These are phyloP conservation scores for Sugiyamaella castrensis DNA, from an alignment of 1,139 yeast genomes.

Conservation along the genomic window DNA sequence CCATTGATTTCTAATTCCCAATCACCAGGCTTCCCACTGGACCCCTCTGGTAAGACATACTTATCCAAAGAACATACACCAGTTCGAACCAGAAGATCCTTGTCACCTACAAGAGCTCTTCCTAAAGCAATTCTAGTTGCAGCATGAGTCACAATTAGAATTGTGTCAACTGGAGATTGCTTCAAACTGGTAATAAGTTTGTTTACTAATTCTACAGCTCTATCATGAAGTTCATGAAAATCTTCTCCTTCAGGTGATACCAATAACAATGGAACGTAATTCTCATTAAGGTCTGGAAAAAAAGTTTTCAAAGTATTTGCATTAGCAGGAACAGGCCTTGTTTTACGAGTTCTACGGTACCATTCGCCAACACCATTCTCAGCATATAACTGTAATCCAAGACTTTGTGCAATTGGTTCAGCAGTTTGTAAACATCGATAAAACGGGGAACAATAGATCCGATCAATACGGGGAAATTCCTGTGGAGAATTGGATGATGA, in stretches of 20 bases:
- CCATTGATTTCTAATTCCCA: conserved; percentile 69
- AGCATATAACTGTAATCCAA: conserved; percentile 55
- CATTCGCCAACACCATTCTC: conserved; percentile 64
- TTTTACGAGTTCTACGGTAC: conserved; percentile 35
- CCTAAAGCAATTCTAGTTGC: conserved; percentile 82
- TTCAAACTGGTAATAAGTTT: conserved; percentile 55
- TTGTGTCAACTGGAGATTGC: conserved; percentile 31
- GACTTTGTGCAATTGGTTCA: conserved; percentile 56
- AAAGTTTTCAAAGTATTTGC: conserved; percentile 47
- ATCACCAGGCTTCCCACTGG: conserved; percentile 36
- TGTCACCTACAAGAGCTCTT: conserved; percentile 55
- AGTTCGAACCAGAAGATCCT: conserved; percentile 47
- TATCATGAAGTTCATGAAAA: conserved; percentile 54
- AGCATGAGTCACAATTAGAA: conserved; percentile 74
- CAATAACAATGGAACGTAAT: conserved; percentile 46
- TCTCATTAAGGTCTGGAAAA: conserved; percentile 48
- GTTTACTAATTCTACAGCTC: conserved; percentile 52
- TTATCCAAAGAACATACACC: conserved; percentile 60
- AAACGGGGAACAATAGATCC: conserved; percentile 76
- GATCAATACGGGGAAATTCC: conserved; percentile 44
- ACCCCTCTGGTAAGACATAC: conserved; percentile 46
- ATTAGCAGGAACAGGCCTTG: conserved; percentile 47
- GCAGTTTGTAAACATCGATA: conserved; percentile 87
- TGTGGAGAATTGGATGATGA: conserved; percentile 40
- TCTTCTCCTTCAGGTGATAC: conserved; percentile 69